A percentile compares a stretch with the other conserved stretches of the same genome.
These are phyloP conservation scores for Hyaloscypha finlandica DNA, from an alignment of 495 filamentous ascomycete genomes.

Conservation along the genomic window DNA sequence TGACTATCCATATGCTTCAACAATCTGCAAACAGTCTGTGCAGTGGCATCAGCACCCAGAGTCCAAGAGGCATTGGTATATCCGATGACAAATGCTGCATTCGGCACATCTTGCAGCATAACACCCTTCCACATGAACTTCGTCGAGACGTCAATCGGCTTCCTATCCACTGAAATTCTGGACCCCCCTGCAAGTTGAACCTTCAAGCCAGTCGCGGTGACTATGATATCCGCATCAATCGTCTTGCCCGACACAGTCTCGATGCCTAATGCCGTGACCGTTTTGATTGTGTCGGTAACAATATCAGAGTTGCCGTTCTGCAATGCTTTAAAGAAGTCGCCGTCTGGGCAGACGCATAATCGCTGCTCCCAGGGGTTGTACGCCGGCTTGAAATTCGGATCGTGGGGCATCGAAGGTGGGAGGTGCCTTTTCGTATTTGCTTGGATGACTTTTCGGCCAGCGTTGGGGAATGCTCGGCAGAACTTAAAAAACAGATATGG, in stretches of 20 bases:
- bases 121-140: constrained; percentile 44
- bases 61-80: constrained; percentile 48
- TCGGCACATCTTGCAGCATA: constrained; percentile 47
- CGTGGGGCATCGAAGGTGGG: constrained; percentile 53
- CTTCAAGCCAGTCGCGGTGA: constrained; percentile 73
- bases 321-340: constrained; percentile 69
- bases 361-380: constrained; percentile 79
- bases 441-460: constrained; percentile 49
- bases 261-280: constrained; percentile 61
- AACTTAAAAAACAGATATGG: constrained; percentile 46
- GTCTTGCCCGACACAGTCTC: constrained; percentile 55
- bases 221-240: constrained; percentile 68
- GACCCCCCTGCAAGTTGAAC: constrained; percentile 37
- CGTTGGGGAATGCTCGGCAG: constrained; percentile 56
- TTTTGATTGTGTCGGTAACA: constrained; percentile 69
- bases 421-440: constrained; percentile 48
- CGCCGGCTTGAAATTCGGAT: constrained; percentile 69
- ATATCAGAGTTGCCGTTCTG: constrained; percentile 58
- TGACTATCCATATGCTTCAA: constrained; percentile 33
- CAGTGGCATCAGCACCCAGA: constrained; percentile 41
- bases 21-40: constrained; percentile 35
- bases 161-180: constrained; percentile 34
- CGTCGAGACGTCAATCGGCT: constrained; percentile 26
- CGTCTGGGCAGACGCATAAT: constrained; percentile 68
- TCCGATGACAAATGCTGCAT: constrained; percentile 39